These are phyloP conservation scores for Boletellus ananas DNA, from an alignment of 768 basidiomycete species.

Conservation along the genomic window DNA sequence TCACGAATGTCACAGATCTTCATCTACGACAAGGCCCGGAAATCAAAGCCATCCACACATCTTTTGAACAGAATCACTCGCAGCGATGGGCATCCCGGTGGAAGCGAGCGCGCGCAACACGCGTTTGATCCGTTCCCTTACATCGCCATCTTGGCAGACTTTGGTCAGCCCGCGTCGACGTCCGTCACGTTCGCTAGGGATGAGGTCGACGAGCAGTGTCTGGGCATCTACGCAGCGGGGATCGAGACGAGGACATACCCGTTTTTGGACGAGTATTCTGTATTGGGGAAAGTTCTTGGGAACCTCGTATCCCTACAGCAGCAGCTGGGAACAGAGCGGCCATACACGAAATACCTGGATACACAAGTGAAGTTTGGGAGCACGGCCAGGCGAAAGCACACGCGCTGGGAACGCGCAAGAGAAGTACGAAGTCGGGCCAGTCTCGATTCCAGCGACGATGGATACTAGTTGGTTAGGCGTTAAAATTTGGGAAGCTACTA, in stretches of 20 bases:
- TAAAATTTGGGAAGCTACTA: no score
- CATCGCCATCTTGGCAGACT: neutral
- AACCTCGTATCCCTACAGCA: neutral
- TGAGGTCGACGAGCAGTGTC: neutral
- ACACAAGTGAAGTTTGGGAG: neutral
- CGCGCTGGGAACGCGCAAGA: neutral
- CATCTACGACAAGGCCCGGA: neutral
- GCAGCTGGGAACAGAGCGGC: neutral
- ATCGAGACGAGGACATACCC: neutral
- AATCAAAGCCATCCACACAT: neutral
- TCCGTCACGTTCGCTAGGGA: neutral
- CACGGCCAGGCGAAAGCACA: neutral
- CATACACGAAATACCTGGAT: neutral
- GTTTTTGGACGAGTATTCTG: neutral
- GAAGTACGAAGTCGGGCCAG: no score
- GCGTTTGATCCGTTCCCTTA: neutral
- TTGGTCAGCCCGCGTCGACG: neutral
- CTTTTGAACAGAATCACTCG: neutral
- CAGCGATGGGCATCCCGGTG: neutral
- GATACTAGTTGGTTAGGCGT: no score
- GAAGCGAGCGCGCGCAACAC: neutral
- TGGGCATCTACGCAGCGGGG: neutral
- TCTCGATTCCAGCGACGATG: no score
- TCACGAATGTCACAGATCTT: neutral
- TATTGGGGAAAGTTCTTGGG: no score